Evolutionary conservation across 768 basidiomycete genomes (phyloP).

Genomic region (Rhodotorula toruloides): DNA sequence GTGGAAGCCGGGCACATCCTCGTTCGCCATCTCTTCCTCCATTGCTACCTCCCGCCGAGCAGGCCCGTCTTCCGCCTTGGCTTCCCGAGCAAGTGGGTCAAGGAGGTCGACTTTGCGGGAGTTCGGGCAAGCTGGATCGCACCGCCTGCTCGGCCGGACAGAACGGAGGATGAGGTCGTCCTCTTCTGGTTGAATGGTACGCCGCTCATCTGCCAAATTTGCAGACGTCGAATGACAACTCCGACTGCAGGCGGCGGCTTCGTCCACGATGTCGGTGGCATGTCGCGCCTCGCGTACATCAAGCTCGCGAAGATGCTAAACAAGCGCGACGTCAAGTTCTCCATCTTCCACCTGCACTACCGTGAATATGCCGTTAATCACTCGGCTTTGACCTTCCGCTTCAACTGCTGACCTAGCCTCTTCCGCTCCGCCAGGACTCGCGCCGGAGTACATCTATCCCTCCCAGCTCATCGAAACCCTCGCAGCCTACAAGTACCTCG

Average conservation of each 20-base stretch:
- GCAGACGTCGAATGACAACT: not conserved
- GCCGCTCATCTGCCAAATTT: not conserved
- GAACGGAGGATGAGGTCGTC: constrained; percentile 16
- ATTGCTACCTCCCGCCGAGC: not conserved
- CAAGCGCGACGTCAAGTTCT: constrained; percentile 21
- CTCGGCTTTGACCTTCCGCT: not conserved
- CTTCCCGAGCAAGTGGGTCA: constrained; percentile 7
- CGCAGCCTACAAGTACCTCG: constrained; percentile 67
- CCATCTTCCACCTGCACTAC: constrained; percentile 28
- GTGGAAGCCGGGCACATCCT: not conserved
- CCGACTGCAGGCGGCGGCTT: not conserved
- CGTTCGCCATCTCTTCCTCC: not conserved
- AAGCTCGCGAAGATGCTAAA: constrained; percentile 2
- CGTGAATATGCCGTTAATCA: not conserved
- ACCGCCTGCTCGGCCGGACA: constrained; percentile 18
- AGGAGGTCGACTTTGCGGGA: constrained; percentile 1
- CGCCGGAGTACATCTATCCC: constrained; percentile 58
- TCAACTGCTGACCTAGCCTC: not conserved
- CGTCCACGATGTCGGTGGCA: not conserved
- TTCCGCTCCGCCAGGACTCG: constrained; percentile 9
- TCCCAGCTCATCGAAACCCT: constrained; percentile 67
- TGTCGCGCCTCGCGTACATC: not conserved
- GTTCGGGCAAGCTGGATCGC: constrained; percentile 25
- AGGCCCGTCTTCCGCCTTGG: not conserved
- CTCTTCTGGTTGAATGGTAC: constrained; percentile 24